Conservation (phyloP, 2,329 filamentous ascomycete genomes). For the Stagonosporopsis rhizophila region DNA sequence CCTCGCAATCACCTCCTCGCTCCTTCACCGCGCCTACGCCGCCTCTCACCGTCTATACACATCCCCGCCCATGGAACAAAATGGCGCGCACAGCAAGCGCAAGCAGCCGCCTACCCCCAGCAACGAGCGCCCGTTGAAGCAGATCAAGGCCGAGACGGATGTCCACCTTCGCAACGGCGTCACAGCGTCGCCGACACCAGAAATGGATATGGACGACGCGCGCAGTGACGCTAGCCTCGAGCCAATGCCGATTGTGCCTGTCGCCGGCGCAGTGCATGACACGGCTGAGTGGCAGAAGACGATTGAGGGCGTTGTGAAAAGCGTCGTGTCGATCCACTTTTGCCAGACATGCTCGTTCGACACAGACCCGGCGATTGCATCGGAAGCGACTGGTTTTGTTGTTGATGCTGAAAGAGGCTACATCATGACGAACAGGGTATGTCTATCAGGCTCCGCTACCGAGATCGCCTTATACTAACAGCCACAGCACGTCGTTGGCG, state of each 20-base stretch:
- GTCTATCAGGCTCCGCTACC: background rate
- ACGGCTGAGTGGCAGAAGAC: slow-evolving; percentile 94
- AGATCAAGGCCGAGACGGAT: slow-evolving; percentile 58
- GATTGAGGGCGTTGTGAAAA: slow-evolving; percentile 91
- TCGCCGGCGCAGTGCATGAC: slow-evolving; percentile 59
- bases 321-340: slow-evolving; percentile 98
- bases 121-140: slow-evolving; percentile 62
- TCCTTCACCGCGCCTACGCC: slow-evolving; percentile 7
- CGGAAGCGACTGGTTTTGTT: slow-evolving; percentile 96
- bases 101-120: slow-evolving; percentile 58
- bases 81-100: slow-evolving; percentile 60
- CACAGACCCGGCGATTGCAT: slow-evolving; percentile 91
- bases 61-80: slow-evolving; percentile 55
- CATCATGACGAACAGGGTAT: slow-evolving; percentile 60
- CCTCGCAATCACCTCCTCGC: slow-evolving; percentile 4
- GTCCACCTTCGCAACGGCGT: slow-evolving; percentile 48
- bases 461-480: slow-evolving; percentile 29
- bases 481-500: slow-evolving; percentile 82
- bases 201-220: slow-evolving; percentile 45
- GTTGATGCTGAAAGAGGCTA: slow-evolving; percentile 90
- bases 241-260: slow-evolving; percentile 34
- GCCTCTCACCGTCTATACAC: slow-evolving; percentile 6
- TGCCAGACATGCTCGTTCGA: slow-evolving; percentile 98
- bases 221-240: slow-evolving; percentile 53
- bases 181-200: slow-evolving; percentile 28